Evolutionary conservation across 2,329 filamentous ascomycete species (phyloP), one percentile per base, ranked within the genome.

Genomic region (Cyphellophora attinorum): DNA sequence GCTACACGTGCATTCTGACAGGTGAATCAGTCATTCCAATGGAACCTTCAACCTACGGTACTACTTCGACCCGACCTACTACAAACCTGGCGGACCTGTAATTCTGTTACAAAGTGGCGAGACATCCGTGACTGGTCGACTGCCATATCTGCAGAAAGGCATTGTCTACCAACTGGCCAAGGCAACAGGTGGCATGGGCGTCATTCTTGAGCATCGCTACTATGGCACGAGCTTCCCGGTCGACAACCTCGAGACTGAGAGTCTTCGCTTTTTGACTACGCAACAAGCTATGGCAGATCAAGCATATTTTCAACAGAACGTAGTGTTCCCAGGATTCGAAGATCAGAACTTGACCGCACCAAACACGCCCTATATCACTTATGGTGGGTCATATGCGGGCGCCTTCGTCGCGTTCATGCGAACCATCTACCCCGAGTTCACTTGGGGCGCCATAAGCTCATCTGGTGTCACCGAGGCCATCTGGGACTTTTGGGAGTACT

Each of bases 151-250:
- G 6, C 75, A 86, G 46, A 83, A 91, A 54, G 85, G 85, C 34
- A 80, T 93, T 34, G 65, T 85, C 1, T 68, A 76, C 21, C 70
- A 84, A 44, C 65, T 93, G 12, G 72, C 79, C 3, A 63, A 79
- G 47, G 80, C 79, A 1, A 84, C 81, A 0, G 64, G 76, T 37
- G 85, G 85, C 2, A 60, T 93, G 16, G 84, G 79, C 3, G 80
- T 93, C 2, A 72, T 93, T 30, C 69, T 93, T 3, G 85, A 93
- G 61, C 85, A 93, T 52, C 75, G 85, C 18, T 93, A 93, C 65
- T 93, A 93, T 52, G 85, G 85, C 37, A 68, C 67, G 10, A 88
- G 81, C 53, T 77, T 79, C 35, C 84, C 85, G 0, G 72, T 74
- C 0, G 55, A 67, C 1, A 70, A 88, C 49, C 65, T 89, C 13